Evolutionary conservation across 2,329 filamentous ascomycete genomes (phyloP).

Genomic region (Ophiosphaerella korrae): DNA sequence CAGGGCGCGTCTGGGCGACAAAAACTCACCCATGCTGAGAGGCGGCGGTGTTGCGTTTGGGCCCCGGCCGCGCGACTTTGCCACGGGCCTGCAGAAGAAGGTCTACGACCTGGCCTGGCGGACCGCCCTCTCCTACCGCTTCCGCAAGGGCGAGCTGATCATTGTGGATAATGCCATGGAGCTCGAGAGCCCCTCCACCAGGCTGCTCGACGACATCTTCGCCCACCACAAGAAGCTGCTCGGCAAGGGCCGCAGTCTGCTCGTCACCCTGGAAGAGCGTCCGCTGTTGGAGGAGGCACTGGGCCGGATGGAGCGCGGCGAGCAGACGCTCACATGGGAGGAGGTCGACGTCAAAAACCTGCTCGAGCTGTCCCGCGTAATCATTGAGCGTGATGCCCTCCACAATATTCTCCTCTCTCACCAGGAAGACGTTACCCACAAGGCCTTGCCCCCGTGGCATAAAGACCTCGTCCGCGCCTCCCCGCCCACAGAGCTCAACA

Average conservation of each 20-base stretch:
- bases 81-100: conserved; percentile 80
- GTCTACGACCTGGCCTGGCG: conserved; percentile 96
- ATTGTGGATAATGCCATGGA: conserved; percentile 81
- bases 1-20: conserved; percentile 76
- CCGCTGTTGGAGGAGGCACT: conserved; percentile 69
- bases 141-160: conserved; percentile 82
- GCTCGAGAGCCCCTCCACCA: conserved; percentile 66
- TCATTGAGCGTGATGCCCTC: conserved; percentile 84
- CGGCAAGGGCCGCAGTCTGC: conserved; percentile 33
- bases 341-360: conserved; percentile 97
- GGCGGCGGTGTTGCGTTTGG: conserved; percentile 90
- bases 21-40: conserved; percentile 78
- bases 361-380: conserved; percentile 79
- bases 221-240: conserved; percentile 63
- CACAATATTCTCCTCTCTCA: conserved; percentile 66
- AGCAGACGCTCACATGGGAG: conserved; percentile 69
- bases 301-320: conserved; percentile 68
- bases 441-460: conserved; percentile 25
- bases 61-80: conserved; percentile 91
- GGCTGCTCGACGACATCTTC: conserved; percentile 72
- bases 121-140: conserved; percentile 90
- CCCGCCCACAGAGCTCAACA: conserved; percentile 27
- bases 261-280: conserved; percentile 37
- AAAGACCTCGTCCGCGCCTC: conserved; percentile 22
- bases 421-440: conserved; percentile 37